Evolutionary conservation across 129 eudicot species (phyloP).

Genomic region (Centrapalus pauciflorus): DNA sequence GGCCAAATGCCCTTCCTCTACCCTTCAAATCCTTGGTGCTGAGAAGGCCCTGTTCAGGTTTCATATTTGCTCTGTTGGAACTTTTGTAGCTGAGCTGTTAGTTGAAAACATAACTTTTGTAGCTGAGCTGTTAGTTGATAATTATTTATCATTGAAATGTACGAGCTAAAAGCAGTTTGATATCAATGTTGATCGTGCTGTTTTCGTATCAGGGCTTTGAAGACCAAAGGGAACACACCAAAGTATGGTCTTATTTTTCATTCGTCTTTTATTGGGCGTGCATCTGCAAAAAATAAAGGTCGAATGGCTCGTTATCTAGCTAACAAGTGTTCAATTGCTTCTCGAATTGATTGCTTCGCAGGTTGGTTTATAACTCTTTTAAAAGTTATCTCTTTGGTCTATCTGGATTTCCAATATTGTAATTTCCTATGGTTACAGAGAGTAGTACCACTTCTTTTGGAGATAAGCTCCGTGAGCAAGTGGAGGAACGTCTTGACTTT

Average conservation of each 20-base stretch:
- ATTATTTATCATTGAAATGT: neutral
- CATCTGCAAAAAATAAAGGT: conserved; percentile 82
- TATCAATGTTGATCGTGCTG: neutral
- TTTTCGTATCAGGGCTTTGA: conserved; percentile 64
- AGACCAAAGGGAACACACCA: conserved; percentile 91
- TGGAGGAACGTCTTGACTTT: conserved; percentile 87
- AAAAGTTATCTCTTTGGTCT: neutral
- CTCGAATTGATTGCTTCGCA: conserved; percentile 84
- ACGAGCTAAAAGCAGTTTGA: neutral
- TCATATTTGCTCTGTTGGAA: neutral
- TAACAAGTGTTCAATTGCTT: conserved; percentile 96
- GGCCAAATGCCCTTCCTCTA: conserved; percentile 95
- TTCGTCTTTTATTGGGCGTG: conserved; percentile 93
- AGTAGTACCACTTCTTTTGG: conserved; percentile 68
- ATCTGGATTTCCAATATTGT: neutral
- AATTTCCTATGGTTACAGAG: conserved; percentile 35
- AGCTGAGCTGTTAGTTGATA: neutral
- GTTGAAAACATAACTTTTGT: neutral
- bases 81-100: neutral
- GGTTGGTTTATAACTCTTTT: conserved; percentile 25
- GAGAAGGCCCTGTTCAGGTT: conserved; percentile 97
- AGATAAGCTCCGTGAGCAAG: conserved; percentile 84
- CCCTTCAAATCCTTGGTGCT: conserved; percentile 96
- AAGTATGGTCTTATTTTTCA: conserved; percentile 91
- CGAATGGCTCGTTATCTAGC: conserved; percentile 98